These are phyloP conservation scores for Vanrija humicola DNA, from an alignment of 1,284 basidiomycete genomes.

Conservation along the genomic window DNA sequence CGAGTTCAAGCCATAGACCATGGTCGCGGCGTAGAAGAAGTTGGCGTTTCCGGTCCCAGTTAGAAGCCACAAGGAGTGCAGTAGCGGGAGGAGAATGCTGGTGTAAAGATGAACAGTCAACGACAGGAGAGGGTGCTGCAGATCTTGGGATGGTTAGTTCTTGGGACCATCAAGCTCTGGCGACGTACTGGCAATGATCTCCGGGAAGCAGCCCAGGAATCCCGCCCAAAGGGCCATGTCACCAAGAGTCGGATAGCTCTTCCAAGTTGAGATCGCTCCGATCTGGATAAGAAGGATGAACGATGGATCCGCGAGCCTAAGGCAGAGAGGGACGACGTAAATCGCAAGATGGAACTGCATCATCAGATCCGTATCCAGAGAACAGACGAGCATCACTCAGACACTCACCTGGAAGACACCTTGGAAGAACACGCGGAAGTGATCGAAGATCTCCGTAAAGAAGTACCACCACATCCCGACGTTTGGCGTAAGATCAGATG, in stretches of 20 bases:
- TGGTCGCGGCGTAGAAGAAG: constrained; percentile 93
- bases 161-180: not conserved
- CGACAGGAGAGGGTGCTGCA: constrained; percentile 83
- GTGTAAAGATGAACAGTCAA: constrained; percentile 79
- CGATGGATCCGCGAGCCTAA: constrained; percentile 85
- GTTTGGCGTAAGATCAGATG: constrained; percentile 87
- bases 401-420: constrained; percentile 82
- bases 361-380: constrained; percentile 40
- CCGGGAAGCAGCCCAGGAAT: constrained; percentile 76
- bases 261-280: constrained; percentile 79
- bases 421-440: constrained; percentile 92
- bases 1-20: constrained; percentile 86
- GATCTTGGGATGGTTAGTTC: constrained; percentile 56
- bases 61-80: constrained; percentile 85
- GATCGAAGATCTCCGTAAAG: constrained; percentile 99
- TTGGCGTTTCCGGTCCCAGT: constrained; percentile 96
- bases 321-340: constrained; percentile 77
- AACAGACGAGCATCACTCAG: not conserved
- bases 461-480: constrained; percentile 98
- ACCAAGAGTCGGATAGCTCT: constrained; percentile 85
- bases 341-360: constrained; percentile 74
- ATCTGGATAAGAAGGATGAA: constrained; percentile 72
- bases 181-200: constrained; percentile 71
- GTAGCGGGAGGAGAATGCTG: constrained; percentile 78
- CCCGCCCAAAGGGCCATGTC: constrained; percentile 83